Evolutionary conservation across 2,329 filamentous ascomycete species (phyloP).

Genomic region (Nemania sp.): DNA sequence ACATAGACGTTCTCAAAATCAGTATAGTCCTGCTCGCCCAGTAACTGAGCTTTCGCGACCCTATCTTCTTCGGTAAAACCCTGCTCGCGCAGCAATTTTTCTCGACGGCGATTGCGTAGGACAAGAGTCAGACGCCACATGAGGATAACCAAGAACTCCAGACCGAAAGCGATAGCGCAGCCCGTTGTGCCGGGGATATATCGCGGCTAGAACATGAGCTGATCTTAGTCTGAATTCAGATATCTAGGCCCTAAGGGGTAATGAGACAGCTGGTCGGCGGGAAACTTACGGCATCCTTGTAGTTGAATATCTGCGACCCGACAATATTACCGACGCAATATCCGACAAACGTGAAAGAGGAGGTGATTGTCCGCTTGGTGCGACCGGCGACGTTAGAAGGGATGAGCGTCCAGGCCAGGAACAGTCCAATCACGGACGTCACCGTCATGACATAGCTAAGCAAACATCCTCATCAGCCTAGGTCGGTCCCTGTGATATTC

Average conservation of each 20-base stretch:
- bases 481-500: not conserved
- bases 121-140: conserved; percentile 47
- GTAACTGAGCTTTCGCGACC: conserved; percentile 36
- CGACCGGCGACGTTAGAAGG: conserved; percentile 51
- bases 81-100: conserved; percentile 34
- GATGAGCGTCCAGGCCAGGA: conserved; percentile 44
- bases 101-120: conserved; percentile 44
- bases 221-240: not conserved
- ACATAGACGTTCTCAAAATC: conserved; percentile 46
- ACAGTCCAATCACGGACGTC: conserved; percentile 39
- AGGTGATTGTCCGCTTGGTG: conserved; percentile 51
- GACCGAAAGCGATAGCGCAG: conserved; percentile 45
- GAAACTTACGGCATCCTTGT: conserved; percentile 43
- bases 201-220: conserved; percentile 39
- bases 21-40: conserved; percentile 44
- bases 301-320: conserved; percentile 50
- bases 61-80: conserved; percentile 43
- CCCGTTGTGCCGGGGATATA: conserved; percentile 48
- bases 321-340: conserved; percentile 54
- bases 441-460: conserved; percentile 42
- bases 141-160: conserved; percentile 44
- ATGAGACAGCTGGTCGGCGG: not conserved
- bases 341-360: conserved; percentile 49
- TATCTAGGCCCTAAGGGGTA: no score
- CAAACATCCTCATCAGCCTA: not conserved